These are phyloP conservation scores for Scedosporium apiospermum DNA, from an alignment of 2,329 filamentous ascomycete species.

Conservation along the genomic window DNA sequence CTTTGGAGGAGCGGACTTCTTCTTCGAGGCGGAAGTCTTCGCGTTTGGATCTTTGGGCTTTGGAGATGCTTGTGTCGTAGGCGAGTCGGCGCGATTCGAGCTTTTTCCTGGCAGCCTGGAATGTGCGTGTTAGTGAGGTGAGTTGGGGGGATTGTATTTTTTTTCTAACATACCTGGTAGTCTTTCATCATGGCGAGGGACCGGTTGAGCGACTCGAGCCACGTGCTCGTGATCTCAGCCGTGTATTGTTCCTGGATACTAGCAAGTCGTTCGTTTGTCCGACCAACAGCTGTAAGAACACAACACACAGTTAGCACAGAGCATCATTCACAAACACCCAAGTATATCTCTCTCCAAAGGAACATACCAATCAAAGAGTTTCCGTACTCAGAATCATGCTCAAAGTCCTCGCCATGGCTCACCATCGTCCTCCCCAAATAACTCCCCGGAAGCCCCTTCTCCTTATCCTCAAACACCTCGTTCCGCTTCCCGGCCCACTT, in stretches of 20 bases:
- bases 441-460: conserved; percentile 72
- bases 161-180: conserved; percentile 64
- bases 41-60: conserved; percentile 87
- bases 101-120: conserved; percentile 75
- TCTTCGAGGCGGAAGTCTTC: conserved; percentile 92
- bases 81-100: conserved; percentile 81
- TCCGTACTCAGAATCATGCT: conserved; percentile 82
- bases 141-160: too few species aligned
- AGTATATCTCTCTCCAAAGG: background rate
- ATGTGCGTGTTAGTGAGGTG: conserved; percentile 9
- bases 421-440: conserved; percentile 81
- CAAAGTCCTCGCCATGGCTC: conserved; percentile 84
- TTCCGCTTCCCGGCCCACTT: conserved; percentile 80
- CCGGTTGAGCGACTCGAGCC: conserved; percentile 86
- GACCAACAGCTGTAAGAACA: conserved; percentile 54
- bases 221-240: conserved; percentile 65
- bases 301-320: background rate
- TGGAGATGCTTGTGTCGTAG: conserved; percentile 80
- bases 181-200: conserved; percentile 94
- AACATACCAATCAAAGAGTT: conserved; percentile 64
- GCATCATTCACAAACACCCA: conserved; percentile 7
- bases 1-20: conserved; percentile 80
- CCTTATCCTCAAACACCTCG: conserved; percentile 72
- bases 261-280: conserved; percentile 79
- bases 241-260: conserved; percentile 79